These are phyloP conservation scores for Volvariella volvacea DNA, from an alignment of 1,284 basidiomycete genomes.

Conservation along the genomic window DNA sequence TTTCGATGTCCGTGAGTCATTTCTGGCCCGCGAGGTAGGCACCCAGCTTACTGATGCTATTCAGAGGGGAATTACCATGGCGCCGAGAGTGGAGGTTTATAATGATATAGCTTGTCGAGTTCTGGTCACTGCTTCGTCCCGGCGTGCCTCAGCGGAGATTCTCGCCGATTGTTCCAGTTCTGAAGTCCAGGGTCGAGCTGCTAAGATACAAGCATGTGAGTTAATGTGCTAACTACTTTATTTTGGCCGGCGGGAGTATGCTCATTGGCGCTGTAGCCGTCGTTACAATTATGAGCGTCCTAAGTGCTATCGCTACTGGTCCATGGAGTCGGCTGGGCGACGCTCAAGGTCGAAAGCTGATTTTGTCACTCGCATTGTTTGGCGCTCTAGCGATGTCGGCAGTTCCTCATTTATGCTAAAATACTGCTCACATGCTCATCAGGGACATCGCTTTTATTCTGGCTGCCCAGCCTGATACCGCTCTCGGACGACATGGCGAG, in stretches of 20 bases:
- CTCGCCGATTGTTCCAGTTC: conserved; percentile 23
- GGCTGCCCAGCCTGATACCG: conserved; percentile 31
- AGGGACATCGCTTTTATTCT: conserved; percentile 44
- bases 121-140: conserved; percentile 18
- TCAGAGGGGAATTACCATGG: conserved; percentile 41
- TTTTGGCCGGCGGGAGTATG: conserved; percentile 1
- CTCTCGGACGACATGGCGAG: conserved; percentile 35
- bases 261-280: conserved; percentile 25
- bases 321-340: conserved; percentile 45
- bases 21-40: too few relatives aligned
- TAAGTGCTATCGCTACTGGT: conserved; percentile 44
- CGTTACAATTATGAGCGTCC: conserved; percentile 39
- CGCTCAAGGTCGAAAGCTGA: conserved; percentile 36
- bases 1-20: conserved; percentile 36
- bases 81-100: conserved; percentile 40
- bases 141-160: conserved; percentile 12
- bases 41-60: too few relatives aligned
- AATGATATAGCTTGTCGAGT: conserved; percentile 35
- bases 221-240: background rate
- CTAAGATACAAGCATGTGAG: conserved; percentile 37
- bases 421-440: conserved; percentile 2
- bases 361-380: conserved; percentile 31
- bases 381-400: conserved; percentile 38
- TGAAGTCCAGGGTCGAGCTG: conserved; percentile 34
- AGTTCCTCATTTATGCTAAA: conserved; percentile 8